Evolutionary conservation across 2,329 filamentous ascomycete genomes (phyloP).

Genomic region (Monilinia fructigena): DNA sequence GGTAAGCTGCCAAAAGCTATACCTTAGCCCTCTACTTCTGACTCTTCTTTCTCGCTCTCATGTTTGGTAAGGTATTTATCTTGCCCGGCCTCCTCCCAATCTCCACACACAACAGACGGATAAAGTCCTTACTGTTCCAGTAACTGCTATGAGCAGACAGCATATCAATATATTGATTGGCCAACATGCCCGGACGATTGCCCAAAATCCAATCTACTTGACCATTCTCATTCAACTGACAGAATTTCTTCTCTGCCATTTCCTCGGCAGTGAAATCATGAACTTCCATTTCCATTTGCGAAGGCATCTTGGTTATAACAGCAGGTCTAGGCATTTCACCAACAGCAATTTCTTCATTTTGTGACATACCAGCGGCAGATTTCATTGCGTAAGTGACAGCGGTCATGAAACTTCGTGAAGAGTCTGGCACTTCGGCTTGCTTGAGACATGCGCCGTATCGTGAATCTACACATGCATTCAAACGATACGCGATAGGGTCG

Average conservation of each 20-base stretch:
- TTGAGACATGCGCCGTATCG: constrained; percentile 75
- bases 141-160: constrained; percentile 92
- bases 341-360: constrained; percentile 42
- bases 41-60: constrained; percentile 56
- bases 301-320: constrained; percentile 51
- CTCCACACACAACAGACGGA: constrained; percentile 86
- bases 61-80: constrained; percentile 54
- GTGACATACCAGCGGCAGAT: constrained; percentile 56
- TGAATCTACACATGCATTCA: constrained; percentile 87
- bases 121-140: constrained; percentile 83
- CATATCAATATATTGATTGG: constrained; percentile 98
- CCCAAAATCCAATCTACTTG: constrained; percentile 90
- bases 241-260: constrained; percentile 84
- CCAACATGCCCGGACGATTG: constrained; percentile 80
- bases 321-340: constrained; percentile 38
- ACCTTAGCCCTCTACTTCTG: constrained; percentile 25
- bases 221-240: constrained; percentile 89
- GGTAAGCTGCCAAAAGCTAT: background rate
- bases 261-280: constrained; percentile 94
- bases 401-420: constrained; percentile 62
- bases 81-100: constrained; percentile 73
- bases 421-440: constrained; percentile 74
- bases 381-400: constrained; percentile 63
- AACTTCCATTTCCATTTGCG: constrained; percentile 84
- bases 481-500: constrained; percentile 81